Base-by-base conservation (phyloP, 176 grass and related monocot genomes). In the Aegilops speltoides region DNA sequence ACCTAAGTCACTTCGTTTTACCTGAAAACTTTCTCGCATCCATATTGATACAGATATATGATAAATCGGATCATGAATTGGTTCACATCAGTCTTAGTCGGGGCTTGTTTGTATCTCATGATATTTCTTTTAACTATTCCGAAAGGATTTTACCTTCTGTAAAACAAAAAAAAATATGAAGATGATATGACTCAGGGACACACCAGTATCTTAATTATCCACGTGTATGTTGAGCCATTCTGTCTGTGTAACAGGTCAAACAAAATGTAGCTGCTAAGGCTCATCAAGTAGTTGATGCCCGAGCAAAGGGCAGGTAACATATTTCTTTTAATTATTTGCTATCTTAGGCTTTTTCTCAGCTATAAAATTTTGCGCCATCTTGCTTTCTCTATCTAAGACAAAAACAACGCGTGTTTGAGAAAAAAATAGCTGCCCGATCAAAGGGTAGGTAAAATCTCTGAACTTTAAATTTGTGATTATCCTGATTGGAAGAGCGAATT, bases 261-360 rank as follows among this genome's bases (percentile, higher is more conserved):
- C 83, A 91, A 61, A 98, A 98, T 75, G 82, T 92, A 16, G 38
- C 65, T 66, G 88, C 82, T 68, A 87, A 79, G 84, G 83, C 80
- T 40, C 82, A 95, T 75, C 96, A 98, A 81, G 71, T 87, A 76
- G 37, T 98, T 8, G 96, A 95, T 91, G 93, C 91, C 38, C 86
- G 96, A 79, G 37, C 92, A 25, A 94, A 90, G 90, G 89, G 63
- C 87, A 90, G 96, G 96, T 95, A 90, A 68, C 19, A 68, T 90
- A 45, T 81, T 59, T 59, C 19, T 59, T 22, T 2, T 22, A 59
- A 59, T 2, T 59, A 22, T 57, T 59, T 59, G 56, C 56, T 59
- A 59, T 19, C 56, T 20, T 56, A 56, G 17, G 6, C 0, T 56
- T 56, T 20, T 20, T 56, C 48, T 59, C 56, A 59, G 56, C 2